Evolutionary conservation across 73 alveolate species (phyloP), one percentile per base, ranked within the genome.

Genomic region (Uronychia binucleata): DNA sequence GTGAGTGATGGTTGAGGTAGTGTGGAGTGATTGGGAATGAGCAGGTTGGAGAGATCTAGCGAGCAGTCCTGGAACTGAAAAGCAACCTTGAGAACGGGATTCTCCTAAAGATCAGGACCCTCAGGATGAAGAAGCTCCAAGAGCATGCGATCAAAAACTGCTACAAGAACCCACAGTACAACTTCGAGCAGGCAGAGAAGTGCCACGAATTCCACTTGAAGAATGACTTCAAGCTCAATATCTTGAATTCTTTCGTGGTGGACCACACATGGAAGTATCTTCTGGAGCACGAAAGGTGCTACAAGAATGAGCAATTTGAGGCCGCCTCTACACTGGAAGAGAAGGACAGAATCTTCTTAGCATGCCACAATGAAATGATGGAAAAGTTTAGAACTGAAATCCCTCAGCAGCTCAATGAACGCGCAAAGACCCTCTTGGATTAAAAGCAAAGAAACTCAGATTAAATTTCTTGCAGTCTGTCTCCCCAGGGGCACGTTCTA

Each of bases 221-320:
- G 34, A 79, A 87, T 57, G 93, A 87, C 78, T 87, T 60, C 75
- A 87, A 87, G 86, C 93, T 80, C 35, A 57, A 57, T 59, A 81
- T 80, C 30, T 74, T 87, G 59, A 59, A 80, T n/a, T 33, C 58
- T 33, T 87, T 87, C 81, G 31, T 79, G 57, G 33, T 28, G 26
- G 93, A 87, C 58, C 86, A 87, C 59, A 75, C 81, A 57, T 46
- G 77, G 80, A 87, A 81, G 84, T 79, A 87, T 58, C 26, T 74
- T 0, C 1, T 31, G 31, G 89, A 87, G 31, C 81, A 87, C 75
- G 74, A 82, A 32, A 13, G 26, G 28, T 82, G 89, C 89, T 82
- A 79, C 81, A 58, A 1, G 30, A 60, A 30, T 30, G 59, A 32
- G 14, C 27, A 14, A 67, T 82, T 82, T 35, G 60, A 82, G 29